These are phyloP conservation scores for Wickerhamomyces ciferrii DNA, from an alignment of 805 yeast species.

Conservation along the genomic window DNA sequence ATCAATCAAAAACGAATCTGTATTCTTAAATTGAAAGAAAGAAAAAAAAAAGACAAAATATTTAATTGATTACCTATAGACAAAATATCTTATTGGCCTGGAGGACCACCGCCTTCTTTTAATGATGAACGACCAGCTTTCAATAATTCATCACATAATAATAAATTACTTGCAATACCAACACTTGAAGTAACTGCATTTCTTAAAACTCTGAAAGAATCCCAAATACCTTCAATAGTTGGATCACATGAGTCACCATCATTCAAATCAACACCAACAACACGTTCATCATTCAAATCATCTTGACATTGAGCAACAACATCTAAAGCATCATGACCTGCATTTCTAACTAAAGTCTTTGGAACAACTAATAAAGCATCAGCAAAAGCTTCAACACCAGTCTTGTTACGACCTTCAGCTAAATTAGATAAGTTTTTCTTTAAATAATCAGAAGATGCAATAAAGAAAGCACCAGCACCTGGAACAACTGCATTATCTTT, in stretches of 20 bases:
- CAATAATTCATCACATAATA: slow-evolving; percentile 91
- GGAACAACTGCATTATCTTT: slow-evolving; percentile 85
- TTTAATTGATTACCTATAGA: background rate
- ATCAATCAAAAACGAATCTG: background rate
- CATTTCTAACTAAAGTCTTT: slow-evolving; percentile 85
- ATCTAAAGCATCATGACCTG: slow-evolving; percentile 91
- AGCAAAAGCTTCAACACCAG: slow-evolving; percentile 91
- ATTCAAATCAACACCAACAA: slow-evolving; percentile 85
- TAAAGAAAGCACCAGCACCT: slow-evolving; percentile 95
- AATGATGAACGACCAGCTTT: slow-evolving; percentile 95
- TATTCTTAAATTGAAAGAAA: background rate
- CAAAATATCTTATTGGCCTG: slow-evolving; percentile 10
- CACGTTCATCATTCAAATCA: slow-evolving; percentile 72
- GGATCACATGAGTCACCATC: slow-evolving; percentile 98
- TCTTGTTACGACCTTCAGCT: slow-evolving; percentile 78
- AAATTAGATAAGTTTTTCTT: slow-evolving; percentile 45
- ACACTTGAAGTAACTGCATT: slow-evolving; percentile 90
- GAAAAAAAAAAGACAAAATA: background rate
- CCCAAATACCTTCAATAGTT: slow-evolving; percentile 92
- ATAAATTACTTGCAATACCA: slow-evolving; percentile 87
- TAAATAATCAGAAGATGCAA: slow-evolving; percentile 73
- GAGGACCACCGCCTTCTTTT: slow-evolving; percentile 40
- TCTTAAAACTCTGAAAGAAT: slow-evolving; percentile 88
- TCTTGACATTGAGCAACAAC: slow-evolving; percentile 87
- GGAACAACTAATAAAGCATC: slow-evolving; percentile 90